These are phyloP conservation scores for Venturia pyrina DNA, from an alignment of 2,329 filamentous ascomycete genomes.

Conservation along the genomic window DNA sequence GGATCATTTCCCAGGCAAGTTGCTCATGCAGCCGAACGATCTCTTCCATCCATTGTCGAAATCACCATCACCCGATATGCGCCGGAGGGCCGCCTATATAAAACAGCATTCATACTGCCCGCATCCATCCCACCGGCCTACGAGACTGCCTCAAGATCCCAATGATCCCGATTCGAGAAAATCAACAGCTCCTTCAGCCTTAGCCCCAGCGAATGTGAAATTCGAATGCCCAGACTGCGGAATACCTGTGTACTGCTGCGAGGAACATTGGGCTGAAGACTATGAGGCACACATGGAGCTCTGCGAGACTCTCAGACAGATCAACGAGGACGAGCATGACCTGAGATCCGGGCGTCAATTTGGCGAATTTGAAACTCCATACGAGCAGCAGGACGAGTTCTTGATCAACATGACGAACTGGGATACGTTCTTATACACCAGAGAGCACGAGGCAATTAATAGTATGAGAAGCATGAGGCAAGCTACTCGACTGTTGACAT, in stretches of 20 bases:
- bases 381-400: slow-evolving; percentile 81
- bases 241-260: slow-evolving; percentile 83
- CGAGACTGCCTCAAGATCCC: slow-evolving; percentile 55
- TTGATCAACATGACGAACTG: slow-evolving; percentile 97
- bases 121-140: slow-evolving; percentile 75
- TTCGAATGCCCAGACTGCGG: slow-evolving; percentile 97
- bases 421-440: slow-evolving; percentile 92
- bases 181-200: slow-evolving; percentile 38
- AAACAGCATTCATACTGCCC: slow-evolving; percentile 89
- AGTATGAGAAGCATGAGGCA: slow-evolving; percentile 85
- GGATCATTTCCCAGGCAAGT: slow-evolving; percentile 10
- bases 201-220: slow-evolving; percentile 67
- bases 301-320: slow-evolving; percentile 81
- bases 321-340: slow-evolving; percentile 98
- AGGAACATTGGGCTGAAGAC: slow-evolving; percentile 92
- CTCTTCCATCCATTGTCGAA: slow-evolving; percentile 88
- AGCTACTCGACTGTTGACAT: slow-evolving; percentile 85
- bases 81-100: slow-evolving; percentile 80
- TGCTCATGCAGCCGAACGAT: slow-evolving; percentile 58
- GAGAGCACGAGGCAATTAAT: slow-evolving; percentile 85
- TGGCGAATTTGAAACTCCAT: slow-evolving; percentile 86
- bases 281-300: slow-evolving; percentile 89
- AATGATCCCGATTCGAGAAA: slow-evolving; percentile 54
- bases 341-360: slow-evolving; percentile 83
- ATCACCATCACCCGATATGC: slow-evolving; percentile 81